Evolutionary conservation across 2,329 filamentous ascomycete genomes (phyloP), one percentile per base, ranked within the genome.

Genomic region (Penicillium nordicum): DNA sequence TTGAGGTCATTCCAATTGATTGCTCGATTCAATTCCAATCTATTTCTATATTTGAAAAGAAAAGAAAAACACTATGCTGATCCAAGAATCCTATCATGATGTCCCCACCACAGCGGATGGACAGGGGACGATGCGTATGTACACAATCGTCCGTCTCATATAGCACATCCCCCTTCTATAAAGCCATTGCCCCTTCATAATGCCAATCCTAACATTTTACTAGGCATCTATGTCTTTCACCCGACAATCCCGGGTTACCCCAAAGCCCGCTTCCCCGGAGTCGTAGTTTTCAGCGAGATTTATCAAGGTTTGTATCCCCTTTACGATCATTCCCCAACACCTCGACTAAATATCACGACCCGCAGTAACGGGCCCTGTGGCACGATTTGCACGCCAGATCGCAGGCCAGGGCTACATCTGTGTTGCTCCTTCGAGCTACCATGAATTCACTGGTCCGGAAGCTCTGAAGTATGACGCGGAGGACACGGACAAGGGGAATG

Each of bases 321-420:
- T 23, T 36, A 16, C 25, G 36, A 53, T 30, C 10, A 44, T 36
- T 16, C 7, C 9, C 23, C 9, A 41, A 25, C n/a, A 27, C 23
- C 38, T 12, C 27, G 34, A 41, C 42, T 44, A 45, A 57, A 25
- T 5, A 25, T 11, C 11, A 25, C 29, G 36, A 46, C 10, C 38
- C 16, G 2, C 60, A 92, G 92, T 97, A 18, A 96, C 92, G 57
- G 92, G 92, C 1, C 92, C 92, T 1, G 92, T 97, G 27, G 84
- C 88, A 58, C 87, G 93, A 51, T 96, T 97, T 69, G 91, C 90
- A 50, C 86, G 92, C 58, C 92, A 96, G 73, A 96, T 97, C 67
- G 90, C 91, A 38, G 89, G 90, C 3, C 90, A 96, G 63, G 93
- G 92, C 68, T 97, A 95, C 79, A 95, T 97, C 64, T 92, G 93